Base-by-base conservation (phyloP, 2,329 filamentous ascomycete species). In the Hortaea werneckii region DNA sequence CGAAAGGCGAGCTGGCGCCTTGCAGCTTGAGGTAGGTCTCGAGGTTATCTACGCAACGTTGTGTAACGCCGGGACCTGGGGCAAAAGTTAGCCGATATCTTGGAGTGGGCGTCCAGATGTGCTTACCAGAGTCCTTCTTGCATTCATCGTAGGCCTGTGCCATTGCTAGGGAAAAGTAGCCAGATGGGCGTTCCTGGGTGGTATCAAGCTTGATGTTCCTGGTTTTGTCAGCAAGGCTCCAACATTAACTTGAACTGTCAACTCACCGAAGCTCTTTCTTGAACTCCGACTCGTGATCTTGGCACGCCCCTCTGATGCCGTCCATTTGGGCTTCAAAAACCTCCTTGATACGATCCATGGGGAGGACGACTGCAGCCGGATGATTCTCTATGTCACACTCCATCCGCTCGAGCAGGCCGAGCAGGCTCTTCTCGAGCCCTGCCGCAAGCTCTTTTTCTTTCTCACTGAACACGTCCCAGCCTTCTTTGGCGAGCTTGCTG, bases 91-190 rank as follows among this genome's bases (percentile, higher is more conserved):
- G 40, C 5, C 2, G 30, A 7, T 7, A n/a, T 34, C 30, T 34
- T 7, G n/a, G 30, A 34, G 32, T 12, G 38, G n/a, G 28, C n/a
- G 13, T 30, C 6, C 20, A 20, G 5, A n/a, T 12, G 7, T 12
- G 29, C 29, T n/a, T 46, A 43, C 45, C 48, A 6, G 26, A 41
- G 26, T 53, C 54, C 1, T 40, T 32, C 6, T 44, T 47, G 52
- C 53, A 54, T 3, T 27, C 32, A 5, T 54, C 43, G 49, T 59
- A 59, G 35, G 50, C 46, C n/a, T n/a, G 34, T 0, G n/a, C 9
- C 47, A 58, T 56, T 0, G 49, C 44, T 4, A 29, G 0, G n/a
- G 41, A 43, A 48, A 58, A 57, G 40, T 51, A 52, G 29, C 40
- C 49, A 1, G 35, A 29, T 2, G 44, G 34, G 9, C 49, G 42